Evolutionary conservation across 495 filamentous ascomycete species (phyloP).

Genomic region (Annulohypoxylon stygium): DNA sequence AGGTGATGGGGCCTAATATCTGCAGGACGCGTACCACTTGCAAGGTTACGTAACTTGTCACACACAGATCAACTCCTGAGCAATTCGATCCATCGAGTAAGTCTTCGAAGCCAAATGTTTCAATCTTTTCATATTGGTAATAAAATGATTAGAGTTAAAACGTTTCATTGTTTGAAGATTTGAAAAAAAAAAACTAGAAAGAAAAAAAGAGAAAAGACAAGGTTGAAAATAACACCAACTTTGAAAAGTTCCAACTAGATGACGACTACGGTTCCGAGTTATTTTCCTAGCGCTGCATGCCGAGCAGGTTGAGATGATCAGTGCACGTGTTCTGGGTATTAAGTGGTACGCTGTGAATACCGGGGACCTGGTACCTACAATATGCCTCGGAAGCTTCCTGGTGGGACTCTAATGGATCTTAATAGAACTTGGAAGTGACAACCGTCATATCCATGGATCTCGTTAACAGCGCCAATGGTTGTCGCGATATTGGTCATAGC

Average conservation of each 20-base stretch:
- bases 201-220: neutral
- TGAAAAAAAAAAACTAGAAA: neutral
- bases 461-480: conserved; percentile 6
- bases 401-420: conserved; percentile 16
- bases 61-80: conserved; percentile 23
- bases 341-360: conserved; percentile 5
- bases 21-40: conserved; percentile 35
- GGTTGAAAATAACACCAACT: neutral
- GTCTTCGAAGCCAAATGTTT: neutral
- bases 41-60: conserved; percentile 24
- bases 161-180: neutral
- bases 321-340: neutral
- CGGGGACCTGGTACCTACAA: neutral
- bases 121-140: neutral
- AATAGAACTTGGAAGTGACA: neutral
- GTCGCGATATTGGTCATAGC: conserved; percentile 10
- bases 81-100: neutral
- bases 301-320: neutral
- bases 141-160: neutral
- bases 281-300: neutral
- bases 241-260: neutral
- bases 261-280: neutral
- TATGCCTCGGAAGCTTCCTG: conserved; percentile 11
- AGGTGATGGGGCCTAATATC: neutral
- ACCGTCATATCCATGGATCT: neutral